Percentiles rank a stretch among this genome's conserved stretches.
Conservation (phyloP, 805 yeast genomes). For the Yarrowia yakushimensis region DNA sequence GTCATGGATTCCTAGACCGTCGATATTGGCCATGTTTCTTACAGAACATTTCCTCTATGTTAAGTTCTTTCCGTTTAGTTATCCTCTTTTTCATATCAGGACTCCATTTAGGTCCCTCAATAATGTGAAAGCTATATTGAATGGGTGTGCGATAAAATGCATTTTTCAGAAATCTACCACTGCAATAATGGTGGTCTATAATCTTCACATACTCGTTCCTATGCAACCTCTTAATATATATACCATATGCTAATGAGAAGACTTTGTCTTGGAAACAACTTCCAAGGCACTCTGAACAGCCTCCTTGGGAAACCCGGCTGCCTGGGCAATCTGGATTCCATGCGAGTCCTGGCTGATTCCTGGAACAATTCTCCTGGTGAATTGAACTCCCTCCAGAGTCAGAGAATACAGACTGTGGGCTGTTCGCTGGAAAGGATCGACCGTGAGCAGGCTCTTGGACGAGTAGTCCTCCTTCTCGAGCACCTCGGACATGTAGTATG, state of each 20-base stretch:
- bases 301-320: constrained; percentile 70
- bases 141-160: too few relatives aligned
- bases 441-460: constrained; percentile 2
- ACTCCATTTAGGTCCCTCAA: too few relatives aligned
- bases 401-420: constrained; percentile 25
- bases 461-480: constrained; percentile 20
- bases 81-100: too few relatives aligned
- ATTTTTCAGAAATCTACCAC: too few relatives aligned
- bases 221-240: too few relatives aligned
- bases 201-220: too few relatives aligned
- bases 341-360: constrained; percentile 76
- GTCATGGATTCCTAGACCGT: too few relatives aligned
- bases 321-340: constrained; percentile 69
- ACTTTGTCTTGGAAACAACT: constrained; percentile 33
- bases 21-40: too few relatives aligned
- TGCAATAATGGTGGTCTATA: too few relatives aligned
- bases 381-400: constrained; percentile 37
- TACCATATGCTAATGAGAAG: neutral
- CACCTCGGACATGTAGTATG: constrained; percentile 34
- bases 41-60: too few relatives aligned
- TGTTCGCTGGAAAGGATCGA: constrained; percentile 23
- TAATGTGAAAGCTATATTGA: too few relatives aligned
- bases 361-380: constrained; percentile 49
- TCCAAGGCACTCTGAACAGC: constrained; percentile 54
- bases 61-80: too few relatives aligned